These are phyloP conservation scores for Medicago arabica DNA, from an alignment of 306 rosid species.

Conservation along the genomic window DNA sequence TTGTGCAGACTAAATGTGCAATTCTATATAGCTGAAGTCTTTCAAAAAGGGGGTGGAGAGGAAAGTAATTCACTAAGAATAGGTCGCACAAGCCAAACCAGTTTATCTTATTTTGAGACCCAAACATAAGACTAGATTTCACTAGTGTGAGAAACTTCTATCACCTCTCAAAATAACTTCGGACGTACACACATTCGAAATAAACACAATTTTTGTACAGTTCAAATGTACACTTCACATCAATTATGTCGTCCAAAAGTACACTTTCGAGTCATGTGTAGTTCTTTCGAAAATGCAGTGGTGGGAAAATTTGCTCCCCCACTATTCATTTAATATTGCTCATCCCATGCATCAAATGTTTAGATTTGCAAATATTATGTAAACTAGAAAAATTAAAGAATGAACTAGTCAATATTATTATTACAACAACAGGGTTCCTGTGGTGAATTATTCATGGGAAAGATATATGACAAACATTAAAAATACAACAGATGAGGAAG, in stretches of 20 bases:
- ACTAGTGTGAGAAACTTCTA: background rate
- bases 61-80: too few species aligned
- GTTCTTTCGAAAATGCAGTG: background rate
- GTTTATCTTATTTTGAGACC: background rate
- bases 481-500: conserved; percentile 41
- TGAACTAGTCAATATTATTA: conserved; percentile 55
- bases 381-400: conserved; percentile 52
- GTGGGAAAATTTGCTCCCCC: background rate
- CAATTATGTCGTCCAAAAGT: background rate
- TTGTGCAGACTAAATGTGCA: too few species aligned
- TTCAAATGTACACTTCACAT: background rate
- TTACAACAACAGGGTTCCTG: conserved; percentile 58
- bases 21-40: too few species aligned
- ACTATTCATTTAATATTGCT: conserved; percentile 25
- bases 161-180: background rate
- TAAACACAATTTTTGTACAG: background rate
- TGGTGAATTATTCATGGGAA: conserved; percentile 40
- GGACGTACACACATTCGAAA: background rate
- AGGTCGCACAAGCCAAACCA: too few species aligned
- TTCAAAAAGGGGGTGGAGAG: too few species aligned
- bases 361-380: background rate
- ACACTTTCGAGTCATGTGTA: background rate
- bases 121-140: background rate
- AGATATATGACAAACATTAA: conserved; percentile 39
- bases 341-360: conserved; percentile 28